Base-by-base conservation (phyloP, 148 eudicot species). In the Camellia lanceoleosa region DNA sequence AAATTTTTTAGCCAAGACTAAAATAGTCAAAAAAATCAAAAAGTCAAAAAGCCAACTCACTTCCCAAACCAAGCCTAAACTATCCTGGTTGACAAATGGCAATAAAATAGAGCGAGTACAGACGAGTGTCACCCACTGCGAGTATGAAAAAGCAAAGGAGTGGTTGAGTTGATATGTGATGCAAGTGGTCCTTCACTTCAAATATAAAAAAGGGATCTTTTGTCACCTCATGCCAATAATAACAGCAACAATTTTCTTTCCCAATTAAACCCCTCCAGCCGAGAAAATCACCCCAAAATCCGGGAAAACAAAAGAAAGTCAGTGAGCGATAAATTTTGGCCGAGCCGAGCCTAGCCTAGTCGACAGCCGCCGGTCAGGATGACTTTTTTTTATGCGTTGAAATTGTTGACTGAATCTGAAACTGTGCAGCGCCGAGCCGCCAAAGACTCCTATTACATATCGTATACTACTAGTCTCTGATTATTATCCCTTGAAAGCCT, bases 371-470 rank as follows among this genome's bases (percentile, higher is more conserved):
- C 49, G 7, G 30, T 71, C 70, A 42, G n/a, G 59, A 30, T 14
- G 46, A 76, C 79, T 66, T 77, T 41, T 44, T 66, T 77, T 41
- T 44, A 30, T 16, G 14, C 12, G 64, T 78, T 78, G 80, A 78
- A 78, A 52, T 2, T 38, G 30, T 78, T 78, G 80, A 78, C 74
- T 68, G 61, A 3, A 12, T 9, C 3, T 20, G n/a, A 10, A 71
- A 20, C 42, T 20, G 68, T 64, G 14, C 16, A 10, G 38, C 44
- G 80, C 80, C 73, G 74, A 78, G 80, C 73, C 74, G 80, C 74
- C 71, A 16, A 7, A 52, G 30, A 66, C 47, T 64, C 59, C 46
- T 8, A 15, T 7, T 30, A 30, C 38, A 30, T 30, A 30, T 30
- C 38, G 38, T 30, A 30, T 30, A 30, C 38, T 30, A 30, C 38